These are phyloP conservation scores for Ceratobasidium sp. DNA, from an alignment of 1,284 basidiomycete genomes.

Conservation along the genomic window DNA sequence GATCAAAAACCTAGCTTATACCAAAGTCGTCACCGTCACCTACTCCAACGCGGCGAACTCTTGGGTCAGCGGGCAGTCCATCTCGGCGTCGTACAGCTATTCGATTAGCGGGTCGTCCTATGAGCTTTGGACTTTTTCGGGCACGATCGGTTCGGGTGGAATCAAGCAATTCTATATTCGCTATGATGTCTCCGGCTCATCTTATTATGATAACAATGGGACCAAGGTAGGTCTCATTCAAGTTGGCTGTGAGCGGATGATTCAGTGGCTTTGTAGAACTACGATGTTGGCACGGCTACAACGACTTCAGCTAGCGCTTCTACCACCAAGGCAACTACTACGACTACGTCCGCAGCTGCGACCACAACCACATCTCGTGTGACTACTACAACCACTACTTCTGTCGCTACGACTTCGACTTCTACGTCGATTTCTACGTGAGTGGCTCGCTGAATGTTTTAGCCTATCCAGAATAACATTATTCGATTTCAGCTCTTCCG, in stretches of 20 bases:
- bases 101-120: conserved; percentile 37
- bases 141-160: conserved; percentile 41
- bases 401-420: background rate
- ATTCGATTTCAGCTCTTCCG: background rate
- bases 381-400: background rate
- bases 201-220: conserved; percentile 39
- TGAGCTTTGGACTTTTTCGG: conserved; percentile 40
- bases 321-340: conserved; percentile 18
- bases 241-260: background rate
- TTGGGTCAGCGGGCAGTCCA: conserved; percentile 42
- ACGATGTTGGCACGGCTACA: conserved; percentile 22
- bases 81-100: conserved; percentile 38
- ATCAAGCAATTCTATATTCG: conserved; percentile 45
- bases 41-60: conserved; percentile 43
- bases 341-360: conserved; percentile 1
- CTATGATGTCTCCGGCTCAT: conserved; percentile 34
- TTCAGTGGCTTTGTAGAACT: conserved; percentile 24
- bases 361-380: conserved; percentile 11
- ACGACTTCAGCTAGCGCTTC: conserved; percentile 26
- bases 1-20: conserved; percentile 40
- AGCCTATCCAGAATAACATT: background rate
- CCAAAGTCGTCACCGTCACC: conserved; percentile 36
- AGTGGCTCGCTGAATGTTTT: background rate
- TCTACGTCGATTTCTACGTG: conserved; percentile 26
- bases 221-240: conserved; percentile 10